Evolutionary conservation across 192 early-diverging fungal species (phyloP), one percentile per base, ranked within the genome.

Genomic region (Coemansia aciculifera): DNA sequence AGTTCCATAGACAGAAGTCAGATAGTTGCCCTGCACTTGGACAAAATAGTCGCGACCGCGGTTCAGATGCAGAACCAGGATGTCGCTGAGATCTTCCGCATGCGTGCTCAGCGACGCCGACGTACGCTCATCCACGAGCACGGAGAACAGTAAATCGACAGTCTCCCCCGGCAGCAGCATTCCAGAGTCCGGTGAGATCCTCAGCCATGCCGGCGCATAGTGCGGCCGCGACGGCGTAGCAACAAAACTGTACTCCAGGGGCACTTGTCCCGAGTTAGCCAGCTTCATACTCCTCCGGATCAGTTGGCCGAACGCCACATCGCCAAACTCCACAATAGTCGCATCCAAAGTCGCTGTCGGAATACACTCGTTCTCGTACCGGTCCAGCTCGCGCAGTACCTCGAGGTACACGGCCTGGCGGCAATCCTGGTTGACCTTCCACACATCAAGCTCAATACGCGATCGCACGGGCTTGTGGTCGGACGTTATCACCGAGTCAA

Each of bases 391-490:
- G 27, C 89, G 86, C 38, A 88, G 69, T 6, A 98, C 84, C 3
- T 89, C 87, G 27, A 85, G 73, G 48, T 86, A 77, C 8, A 87
- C 83, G 5, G 79, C 69, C n/a, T 72, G 79, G 27, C 91, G 85
- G 48, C 86, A 85, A 15, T 83, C 83, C 5, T 59, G 51, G 43
- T 92, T 68, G 4, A 95, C 74, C 13, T 71, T 81, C 69, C 91
- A 87, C 62, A 91, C 90, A 67, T 89, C 85, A 12, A 89, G 38
- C n/a, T 74, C 74, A 57, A 95, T 88, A 2, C 86, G 51, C 1
- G 91, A 88, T 32, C 84, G 87, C 23, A 99, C 94, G 2, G 97
- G 97, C 72, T 96, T 96, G 79, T 99, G 97, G 73, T 99, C 97
- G 0, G 79, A 81, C 12, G 59, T 77, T 8, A 48, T 21, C 27